phyloP scores from a whole-genome alignment of 352 stramenopile species.

The Halophytophthora polymorphica region DNA sequence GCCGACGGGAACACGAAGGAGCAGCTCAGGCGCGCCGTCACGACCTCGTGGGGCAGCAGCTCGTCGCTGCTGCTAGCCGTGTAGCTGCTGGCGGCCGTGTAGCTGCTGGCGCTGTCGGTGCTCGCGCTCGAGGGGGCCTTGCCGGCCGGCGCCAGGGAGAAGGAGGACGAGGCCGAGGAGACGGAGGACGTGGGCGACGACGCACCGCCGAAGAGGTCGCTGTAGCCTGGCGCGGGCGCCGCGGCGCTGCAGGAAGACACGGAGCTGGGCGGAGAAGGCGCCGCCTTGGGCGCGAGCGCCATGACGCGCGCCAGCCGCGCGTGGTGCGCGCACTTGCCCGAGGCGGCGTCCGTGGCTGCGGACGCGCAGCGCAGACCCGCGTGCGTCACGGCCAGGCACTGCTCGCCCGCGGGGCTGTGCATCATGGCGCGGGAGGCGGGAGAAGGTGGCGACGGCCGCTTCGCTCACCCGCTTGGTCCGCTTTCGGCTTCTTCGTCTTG shows the following conservation, averaged over 20 bases:
- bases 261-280: slow-evolving; percentile 3
- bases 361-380: slow-evolving; percentile 64
- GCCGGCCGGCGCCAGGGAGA: slow-evolving; percentile 19
- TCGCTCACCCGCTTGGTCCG: slow-evolving; percentile 15
- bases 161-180: slow-evolving; percentile 20
- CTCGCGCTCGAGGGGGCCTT: slow-evolving; percentile 3
- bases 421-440: slow-evolving; percentile 3
- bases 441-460: slow-evolving; percentile 1
- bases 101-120: too few species aligned
- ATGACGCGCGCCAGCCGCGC: slow-evolving; percentile 76
- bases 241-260: not conserved
- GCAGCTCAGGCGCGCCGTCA: slow-evolving; percentile 36
- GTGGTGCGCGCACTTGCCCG: slow-evolving; percentile 70
- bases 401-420: slow-evolving; percentile 3
- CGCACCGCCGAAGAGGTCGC: slow-evolving; percentile 2
- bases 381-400: slow-evolving; percentile 56
- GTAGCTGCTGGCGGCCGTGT: too few species aligned
- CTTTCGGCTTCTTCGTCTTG: slow-evolving; percentile 39
- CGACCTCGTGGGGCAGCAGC: slow-evolving; percentile 40
- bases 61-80: not conserved
- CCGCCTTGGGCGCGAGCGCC: slow-evolving; percentile 50
- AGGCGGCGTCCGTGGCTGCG: slow-evolving; percentile 27
- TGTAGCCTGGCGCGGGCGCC: slow-evolving; percentile 1
- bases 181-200: slow-evolving; percentile 11
- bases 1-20: slow-evolving; percentile 55